These are phyloP conservation scores for Diaporthe citrichinensis DNA, from an alignment of 2,329 filamentous ascomycete species.

Conservation along the genomic window DNA sequence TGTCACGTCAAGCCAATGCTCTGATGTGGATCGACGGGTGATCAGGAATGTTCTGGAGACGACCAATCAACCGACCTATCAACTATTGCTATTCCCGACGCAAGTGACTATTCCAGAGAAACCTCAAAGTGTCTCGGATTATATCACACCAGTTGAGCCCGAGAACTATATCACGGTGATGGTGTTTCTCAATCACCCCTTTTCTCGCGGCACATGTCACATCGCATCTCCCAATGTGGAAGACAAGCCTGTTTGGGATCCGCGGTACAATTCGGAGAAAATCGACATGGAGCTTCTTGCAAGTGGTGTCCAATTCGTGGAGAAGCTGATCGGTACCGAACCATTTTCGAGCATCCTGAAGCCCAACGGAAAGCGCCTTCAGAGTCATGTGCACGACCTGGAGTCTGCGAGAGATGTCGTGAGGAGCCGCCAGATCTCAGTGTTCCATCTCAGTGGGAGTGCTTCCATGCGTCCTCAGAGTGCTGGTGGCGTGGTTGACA, in stretches of 20 bases:
- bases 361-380: slow-evolving; percentile 40
- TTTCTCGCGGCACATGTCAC: slow-evolving; percentile 69
- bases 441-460: slow-evolving; percentile 32
- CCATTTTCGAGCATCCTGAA: slow-evolving; percentile 57
- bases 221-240: slow-evolving; percentile 58
- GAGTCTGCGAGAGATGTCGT: slow-evolving; percentile 46
- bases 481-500: slow-evolving; percentile 47
- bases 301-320: slow-evolving; percentile 55
- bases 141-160: slow-evolving; percentile 47
- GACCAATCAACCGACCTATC: slow-evolving; percentile 44
- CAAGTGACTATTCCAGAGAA: slow-evolving; percentile 45
- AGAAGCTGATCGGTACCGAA: slow-evolving; percentile 55
- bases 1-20: not conserved
- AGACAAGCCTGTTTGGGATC: slow-evolving; percentile 64
- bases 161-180: slow-evolving; percentile 66
- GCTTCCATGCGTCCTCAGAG: slow-evolving; percentile 48
- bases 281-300: slow-evolving; percentile 60
- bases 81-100: slow-evolving; percentile 47
- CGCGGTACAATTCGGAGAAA: slow-evolving; percentile 65
- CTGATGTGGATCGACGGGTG: not conserved
- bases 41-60: slow-evolving; percentile 2
- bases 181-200: slow-evolving; percentile 69
- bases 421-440: slow-evolving; percentile 41
- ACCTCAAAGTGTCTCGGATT: slow-evolving; percentile 44
- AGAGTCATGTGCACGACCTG: slow-evolving; percentile 41